These are phyloP conservation scores for Maudiozyma serrabonitensis DNA, from an alignment of 805 yeast genomes.

Conservation along the genomic window DNA sequence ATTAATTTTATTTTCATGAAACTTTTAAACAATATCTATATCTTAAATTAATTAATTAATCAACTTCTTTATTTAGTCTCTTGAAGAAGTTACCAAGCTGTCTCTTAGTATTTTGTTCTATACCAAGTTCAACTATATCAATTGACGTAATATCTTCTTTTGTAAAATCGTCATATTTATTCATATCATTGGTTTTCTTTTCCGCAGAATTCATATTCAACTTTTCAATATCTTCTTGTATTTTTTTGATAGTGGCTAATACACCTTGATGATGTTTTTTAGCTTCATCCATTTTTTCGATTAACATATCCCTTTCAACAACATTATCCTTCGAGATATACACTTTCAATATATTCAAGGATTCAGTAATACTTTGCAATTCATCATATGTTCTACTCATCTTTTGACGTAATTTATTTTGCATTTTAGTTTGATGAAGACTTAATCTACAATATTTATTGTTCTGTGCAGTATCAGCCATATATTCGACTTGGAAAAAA, in stretches of 20 bases:
- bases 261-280: conserved; percentile 11
- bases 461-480: conserved; percentile 1
- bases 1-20: too few relatives aligned
- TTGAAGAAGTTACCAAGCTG: conserved; percentile 22
- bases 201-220: conserved; percentile 4
- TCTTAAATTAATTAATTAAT: not conserved
- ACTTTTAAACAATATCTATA: too few relatives aligned
- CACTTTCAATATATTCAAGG: conserved; percentile 16
- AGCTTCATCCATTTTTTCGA: conserved; percentile 12
- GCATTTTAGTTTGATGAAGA: conserved; percentile 18
- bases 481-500: conserved; percentile 6
- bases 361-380: conserved; percentile 10
- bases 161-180: not conserved
- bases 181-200: not conserved
- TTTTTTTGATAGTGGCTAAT: conserved; percentile 13
- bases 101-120: conserved; percentile 17
- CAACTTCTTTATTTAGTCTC: not conserved
- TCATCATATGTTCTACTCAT: conserved; percentile 12
- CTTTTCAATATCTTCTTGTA: conserved; percentile 17
- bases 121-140: conserved; percentile 17
- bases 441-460: conserved; percentile 11
- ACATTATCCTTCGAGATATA: conserved; percentile 8
- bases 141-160: conserved; percentile 8
- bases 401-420: conserved; percentile 14
- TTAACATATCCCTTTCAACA: conserved; percentile 11